phyloP scores from a whole-genome alignment of 108 stramenopile species.

The Cyclotella atomus region DNA sequence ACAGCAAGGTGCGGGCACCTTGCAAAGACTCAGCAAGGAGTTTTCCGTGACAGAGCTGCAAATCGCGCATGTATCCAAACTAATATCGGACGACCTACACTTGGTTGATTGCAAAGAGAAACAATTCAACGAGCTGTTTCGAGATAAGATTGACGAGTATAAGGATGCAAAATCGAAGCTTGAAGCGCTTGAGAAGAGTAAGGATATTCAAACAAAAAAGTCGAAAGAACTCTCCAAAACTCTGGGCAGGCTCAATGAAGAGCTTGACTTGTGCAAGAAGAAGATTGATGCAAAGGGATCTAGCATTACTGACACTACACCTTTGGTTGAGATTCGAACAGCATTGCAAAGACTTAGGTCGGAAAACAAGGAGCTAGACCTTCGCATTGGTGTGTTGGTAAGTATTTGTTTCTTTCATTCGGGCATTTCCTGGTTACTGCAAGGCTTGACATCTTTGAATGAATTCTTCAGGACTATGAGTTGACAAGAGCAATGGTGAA shows the following conservation, averaged over 20 bases:
- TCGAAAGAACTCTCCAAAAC: slow-evolving; percentile 13
- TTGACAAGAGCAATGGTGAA: slow-evolving; percentile 15
- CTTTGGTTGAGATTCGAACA: slow-evolving; percentile 34
- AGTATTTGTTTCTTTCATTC: slow-evolving; percentile 5
- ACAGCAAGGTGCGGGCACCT: no score
- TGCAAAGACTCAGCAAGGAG: slow-evolving; percentile 6
- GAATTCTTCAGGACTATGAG: slow-evolving; percentile 16
- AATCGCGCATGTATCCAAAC: background rate
- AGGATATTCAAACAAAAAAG: slow-evolving; percentile 20
- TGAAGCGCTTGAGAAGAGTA: slow-evolving; percentile 11
- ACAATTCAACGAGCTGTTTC: slow-evolving; percentile 12
- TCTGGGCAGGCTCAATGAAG: slow-evolving; percentile 9
- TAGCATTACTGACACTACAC: slow-evolving; percentile 42
- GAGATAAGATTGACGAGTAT: slow-evolving; percentile 14
- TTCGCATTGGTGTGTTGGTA: slow-evolving; percentile 37
- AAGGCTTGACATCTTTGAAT: background rate
- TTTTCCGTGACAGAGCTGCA: slow-evolving; percentile 20
- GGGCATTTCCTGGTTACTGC: no score
- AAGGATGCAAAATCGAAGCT: slow-evolving; percentile 12
- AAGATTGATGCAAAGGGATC: slow-evolving; percentile 35
- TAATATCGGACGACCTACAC: slow-evolving; percentile 19
- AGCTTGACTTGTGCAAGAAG: slow-evolving; percentile 34
- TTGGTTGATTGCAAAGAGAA: slow-evolving; percentile 22
- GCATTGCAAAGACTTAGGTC: slow-evolving; percentile 32
- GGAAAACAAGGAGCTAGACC: slow-evolving; percentile 46